Evolutionary conservation across 306 rosid genomes (phyloP), one percentile per base, ranked within the genome.

Genomic region (Begonia loranthoides): DNA sequence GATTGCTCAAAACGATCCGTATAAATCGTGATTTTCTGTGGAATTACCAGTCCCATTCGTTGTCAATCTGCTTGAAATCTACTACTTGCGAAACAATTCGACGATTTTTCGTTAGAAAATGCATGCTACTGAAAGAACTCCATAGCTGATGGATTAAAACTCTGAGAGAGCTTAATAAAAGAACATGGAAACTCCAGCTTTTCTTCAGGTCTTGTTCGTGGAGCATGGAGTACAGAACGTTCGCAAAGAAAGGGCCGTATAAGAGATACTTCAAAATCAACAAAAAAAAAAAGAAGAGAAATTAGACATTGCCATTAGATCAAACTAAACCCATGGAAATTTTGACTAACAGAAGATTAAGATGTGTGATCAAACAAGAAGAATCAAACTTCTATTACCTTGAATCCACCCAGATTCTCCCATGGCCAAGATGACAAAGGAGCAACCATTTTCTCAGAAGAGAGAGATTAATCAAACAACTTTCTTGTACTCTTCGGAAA

Each of bases 41-140:
- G 15, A 40, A 39, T 61, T 70, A 90, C 99, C 99, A 86, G 69
- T 90, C 70, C 94, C 94, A 90, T 69, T 90, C 95, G 51, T 38
- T 66, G 70, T 87, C 94, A 65, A 87, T 55, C 67, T 87, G 96
- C 56, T 84, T 81, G 88, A 87, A 87, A 76, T 84, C 96, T 49
- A 79, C 63, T 4, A 93, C 96, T 17, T 73, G 65, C 39, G 72
- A 67, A 12, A 79, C 40, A 69, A 87, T 81, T 47, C 68, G 51
- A 3, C 75, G 69, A 38, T 68, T 87, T 69, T 92, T 60, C 0
- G 85, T 80, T 3, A 87, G 73, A 75, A 84, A 87, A 50, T 63
- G 81, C 94, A 84, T 81, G 65, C 65, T 76, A 9, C 54, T 40
- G 59, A 49, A 84, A 56, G 62, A 50, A 33, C 61, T 60, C 94